Percentiles rank a stretch among this genome's conserved stretches.
Conservation (phyloP, 2,329 filamentous ascomycete species). For the Lojkania enalia region DNA sequence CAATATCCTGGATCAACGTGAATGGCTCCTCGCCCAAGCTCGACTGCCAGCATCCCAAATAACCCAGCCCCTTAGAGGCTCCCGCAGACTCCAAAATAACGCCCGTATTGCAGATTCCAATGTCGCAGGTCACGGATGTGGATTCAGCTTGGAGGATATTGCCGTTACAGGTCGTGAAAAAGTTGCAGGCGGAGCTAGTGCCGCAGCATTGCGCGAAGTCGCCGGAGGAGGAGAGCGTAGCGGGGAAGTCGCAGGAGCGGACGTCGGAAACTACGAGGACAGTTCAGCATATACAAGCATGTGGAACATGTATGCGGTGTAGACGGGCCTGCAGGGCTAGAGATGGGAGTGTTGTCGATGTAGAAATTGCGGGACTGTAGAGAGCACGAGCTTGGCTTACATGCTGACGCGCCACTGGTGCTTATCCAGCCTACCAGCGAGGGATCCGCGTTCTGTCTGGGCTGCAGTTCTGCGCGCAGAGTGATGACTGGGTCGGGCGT, state of each 20-base stretch:
- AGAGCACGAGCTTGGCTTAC: constrained; percentile 21
- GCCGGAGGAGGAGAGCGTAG: constrained; percentile 23
- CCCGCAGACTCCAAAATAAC: constrained; percentile 24
- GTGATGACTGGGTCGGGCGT: constrained; percentile 25
- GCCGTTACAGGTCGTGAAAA: constrained; percentile 27
- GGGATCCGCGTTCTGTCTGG: constrained; percentile 22
- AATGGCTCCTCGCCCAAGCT: constrained; percentile 19
- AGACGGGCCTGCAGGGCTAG: not conserved
- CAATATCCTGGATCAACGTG: constrained; percentile 10
- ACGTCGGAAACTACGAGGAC: constrained; percentile 21
- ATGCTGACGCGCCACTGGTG: constrained; percentile 18
- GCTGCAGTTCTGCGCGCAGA: constrained; percentile 21
- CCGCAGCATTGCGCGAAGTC: constrained; percentile 29
- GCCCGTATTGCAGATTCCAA: constrained; percentile 29
- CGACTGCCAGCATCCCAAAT: constrained; percentile 30
- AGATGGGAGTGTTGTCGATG: not conserved
- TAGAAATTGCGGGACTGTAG: not conserved
- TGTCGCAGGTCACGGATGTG: constrained; percentile 26
- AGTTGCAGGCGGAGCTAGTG: constrained; percentile 17
- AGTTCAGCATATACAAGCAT: too few species aligned
- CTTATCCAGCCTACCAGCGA: constrained; percentile 26
- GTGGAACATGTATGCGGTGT: too few species aligned
- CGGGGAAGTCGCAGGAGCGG: constrained; percentile 29
- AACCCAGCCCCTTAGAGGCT: constrained; percentile 18
- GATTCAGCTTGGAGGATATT: constrained; percentile 21